Evolutionary conservation across 148 eudicot species (phyloP), one percentile per base, ranked within the genome.

Genomic region (Tetragonia tetragonoides): DNA sequence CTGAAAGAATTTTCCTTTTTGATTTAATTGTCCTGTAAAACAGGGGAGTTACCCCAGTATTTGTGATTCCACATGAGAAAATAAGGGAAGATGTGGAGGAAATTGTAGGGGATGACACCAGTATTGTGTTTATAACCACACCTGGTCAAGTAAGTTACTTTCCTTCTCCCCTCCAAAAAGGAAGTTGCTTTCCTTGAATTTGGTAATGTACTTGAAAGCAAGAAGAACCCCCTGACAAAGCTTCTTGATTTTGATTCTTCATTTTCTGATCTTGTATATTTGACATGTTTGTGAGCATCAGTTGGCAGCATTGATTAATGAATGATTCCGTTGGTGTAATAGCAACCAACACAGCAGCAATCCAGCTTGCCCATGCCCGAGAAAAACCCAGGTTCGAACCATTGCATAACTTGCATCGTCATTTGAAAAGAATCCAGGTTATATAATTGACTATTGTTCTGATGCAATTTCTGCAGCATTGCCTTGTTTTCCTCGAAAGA

Each of bases 31-130:
- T 53, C 66, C 14, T 70, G 75, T 65, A 5, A 65, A 78, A 76
- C 86, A 94, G 97, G 73, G 93, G 85, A 81, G 82, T 88, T n/a
- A 86, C 75, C 72, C 97, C 97, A 12, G 53, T 94, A 2, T 94
- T 89, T 81, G 98, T 92, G 60, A 94, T 94, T 72, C 98, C 98
- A 72, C 98, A 92, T 73, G 98, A 94, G 90, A 94, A 92, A 83
- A 84, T 83, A 77, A 84, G 98, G 82, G 98, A 94, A 77, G 88
- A 90, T 69, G 90, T 94, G 39, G 92, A 94, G 83, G 97, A 92
- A 18, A 77, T 86, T 21, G 84, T 89, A 39, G 95, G 89, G 49
- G 88, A 88, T 18, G 90, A 94, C 72, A 79, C 97, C 42, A 87
- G 87, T 81, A 89, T 94, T 47, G 92, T 94, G 76, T 88, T 92